Base-by-base conservation (phyloP, 1,284 basidiomycete genomes). In the Entoloma clypeatum region DNA sequence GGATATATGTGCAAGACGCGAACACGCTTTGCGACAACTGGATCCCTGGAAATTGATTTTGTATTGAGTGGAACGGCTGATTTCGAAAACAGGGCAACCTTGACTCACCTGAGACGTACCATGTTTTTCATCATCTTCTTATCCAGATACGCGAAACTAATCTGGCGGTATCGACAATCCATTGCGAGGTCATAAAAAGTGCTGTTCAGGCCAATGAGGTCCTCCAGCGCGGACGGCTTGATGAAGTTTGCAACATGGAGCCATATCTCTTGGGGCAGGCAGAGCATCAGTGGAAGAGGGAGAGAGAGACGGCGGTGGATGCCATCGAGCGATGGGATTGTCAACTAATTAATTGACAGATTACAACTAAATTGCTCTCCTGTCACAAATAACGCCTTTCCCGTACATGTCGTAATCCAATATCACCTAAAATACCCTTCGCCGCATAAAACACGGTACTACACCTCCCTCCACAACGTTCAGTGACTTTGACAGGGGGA, bases 111-210 rank as follows among this genome's bases (percentile, higher is more conserved):
- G 29, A 72, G 59, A 16, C 68, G 61, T n/a, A 55, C 50, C 3
- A 71, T 39, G 43, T 60, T 62, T 44, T 61, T 56, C 27, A 67
- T 25, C 63, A 69, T 69, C 26, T 57, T 59, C 39, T 62, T 56
- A 40, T 69, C 65, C 22, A 68, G 54, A 52, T 67, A 71, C 3
- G 67, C 63, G 47, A 70, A 70, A 47, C 64, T 69, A 48, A 71
- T 60, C 43, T 68, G 64, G 7, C 65, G 58, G 46, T 72, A 72
- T 9, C 67, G 57, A 24, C 51, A 61, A 43, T 71, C 63, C 68
- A 72, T 69, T 3, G 64, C 65, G 21, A 71, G 57, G 40, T 71
- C 55, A 47, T 68, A 71, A 44, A 71, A 66, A 8, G 59, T 59
- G 39, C 61, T 60, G 53, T 71, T 71, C 47, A 72, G 54, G 37